Percentiles rank a stretch among this genome's conserved stretches.
phyloP scores from a whole-genome alignment of 192 early-diverging fungal genomes.

The Coemansia sp. region DNA sequence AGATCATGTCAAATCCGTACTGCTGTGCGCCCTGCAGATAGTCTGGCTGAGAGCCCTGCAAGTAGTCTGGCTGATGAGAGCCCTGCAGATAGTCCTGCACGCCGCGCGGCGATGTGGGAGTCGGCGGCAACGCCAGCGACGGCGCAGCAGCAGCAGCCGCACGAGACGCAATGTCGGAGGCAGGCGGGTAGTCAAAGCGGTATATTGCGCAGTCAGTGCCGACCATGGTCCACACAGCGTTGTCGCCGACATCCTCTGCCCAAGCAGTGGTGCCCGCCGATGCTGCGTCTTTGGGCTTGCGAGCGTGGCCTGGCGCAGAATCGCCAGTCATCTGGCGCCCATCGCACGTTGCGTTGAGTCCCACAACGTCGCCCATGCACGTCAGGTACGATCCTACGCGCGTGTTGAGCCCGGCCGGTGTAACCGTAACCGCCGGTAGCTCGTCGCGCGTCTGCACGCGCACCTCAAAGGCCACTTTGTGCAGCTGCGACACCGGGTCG shows the following conservation, averaged over 20 bases:
- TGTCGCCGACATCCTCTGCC: constrained; percentile 83
- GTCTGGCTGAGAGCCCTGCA: constrained; percentile 23
- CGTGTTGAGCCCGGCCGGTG: constrained; percentile 44
- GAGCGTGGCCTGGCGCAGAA: not conserved
- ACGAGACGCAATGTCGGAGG: constrained; percentile 19
- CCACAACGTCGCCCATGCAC: constrained; percentile 76
- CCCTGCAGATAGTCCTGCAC: constrained; percentile 49
- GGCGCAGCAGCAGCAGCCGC: constrained; percentile 16
- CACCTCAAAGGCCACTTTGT: constrained; percentile 89
- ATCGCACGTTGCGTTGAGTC: constrained; percentile 60
- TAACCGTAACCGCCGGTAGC: constrained; percentile 46
- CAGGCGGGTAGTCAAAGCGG: constrained; percentile 42
- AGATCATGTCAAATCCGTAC: not conserved
- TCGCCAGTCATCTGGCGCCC: constrained; percentile 34
- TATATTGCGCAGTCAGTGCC: constrained; percentile 65
- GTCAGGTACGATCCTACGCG: constrained; percentile 60
- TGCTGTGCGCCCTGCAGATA: constrained; percentile 30
- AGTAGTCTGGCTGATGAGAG: constrained; percentile 8
- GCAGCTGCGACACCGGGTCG: constrained; percentile 85
- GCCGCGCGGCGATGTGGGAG: constrained; percentile 32
- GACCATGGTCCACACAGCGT: constrained; percentile 91
- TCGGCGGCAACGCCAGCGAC: constrained; percentile 33
- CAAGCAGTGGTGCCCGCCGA: constrained; percentile 58
- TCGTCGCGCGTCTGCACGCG: constrained; percentile 46
- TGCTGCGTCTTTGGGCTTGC: constrained; percentile 25